Evolutionary conservation across 345 rosid species (phyloP).

Genomic region (Acer yangbiense): DNA sequence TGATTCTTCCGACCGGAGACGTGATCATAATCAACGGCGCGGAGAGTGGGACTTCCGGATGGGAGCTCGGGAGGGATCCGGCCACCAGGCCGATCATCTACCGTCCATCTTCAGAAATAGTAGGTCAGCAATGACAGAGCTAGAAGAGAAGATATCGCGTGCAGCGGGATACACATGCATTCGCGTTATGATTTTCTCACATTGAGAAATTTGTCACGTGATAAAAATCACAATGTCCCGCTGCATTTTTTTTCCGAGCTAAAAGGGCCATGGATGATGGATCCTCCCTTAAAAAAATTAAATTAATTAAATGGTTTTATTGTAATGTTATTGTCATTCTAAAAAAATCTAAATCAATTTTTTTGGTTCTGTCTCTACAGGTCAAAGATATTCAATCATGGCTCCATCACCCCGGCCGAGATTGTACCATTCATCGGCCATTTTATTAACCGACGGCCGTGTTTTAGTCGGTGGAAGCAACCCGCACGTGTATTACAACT

Average conservation of each 20-base stretch:
- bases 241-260: no score
- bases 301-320: no score
- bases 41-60: constrained; percentile 70
- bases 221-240: no score
- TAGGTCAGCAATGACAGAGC: background rate
- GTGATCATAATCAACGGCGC: constrained; percentile 73
- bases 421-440: constrained; percentile 82
- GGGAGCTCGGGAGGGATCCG: constrained; percentile 54
- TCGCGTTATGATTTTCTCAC: no score
- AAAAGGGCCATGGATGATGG: no score
- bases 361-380: background rate
- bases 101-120: constrained; percentile 23
- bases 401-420: constrained; percentile 48
- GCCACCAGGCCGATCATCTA: constrained; percentile 62
- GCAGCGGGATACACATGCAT: no score
- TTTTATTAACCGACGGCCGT: constrained; percentile 65
- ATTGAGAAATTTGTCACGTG: no score
- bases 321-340: no score
- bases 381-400: constrained; percentile 53
- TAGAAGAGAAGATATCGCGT: background rate
- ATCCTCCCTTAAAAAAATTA: no score
- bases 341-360: no score
- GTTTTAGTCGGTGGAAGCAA: constrained; percentile 81
- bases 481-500: constrained; percentile 66
- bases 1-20: constrained; percentile 70